Conservation (phyloP, 495 filamentous ascomycete genomes). For the Lophium mytilinum region DNA sequence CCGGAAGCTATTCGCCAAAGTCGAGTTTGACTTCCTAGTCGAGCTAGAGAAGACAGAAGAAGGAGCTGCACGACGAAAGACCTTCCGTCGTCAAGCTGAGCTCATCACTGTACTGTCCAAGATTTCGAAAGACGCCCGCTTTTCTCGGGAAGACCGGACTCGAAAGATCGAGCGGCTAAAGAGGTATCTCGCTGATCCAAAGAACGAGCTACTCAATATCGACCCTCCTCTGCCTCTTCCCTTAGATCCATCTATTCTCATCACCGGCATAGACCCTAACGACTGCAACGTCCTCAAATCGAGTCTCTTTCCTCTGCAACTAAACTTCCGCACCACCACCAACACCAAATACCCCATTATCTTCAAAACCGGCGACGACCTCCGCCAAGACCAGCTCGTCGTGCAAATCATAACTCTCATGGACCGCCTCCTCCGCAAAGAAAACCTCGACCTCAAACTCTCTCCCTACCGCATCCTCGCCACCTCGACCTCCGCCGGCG, state of each 20-base stretch:
- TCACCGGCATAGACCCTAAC: constrained; percentile 73
- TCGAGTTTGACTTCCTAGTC: constrained; percentile 92
- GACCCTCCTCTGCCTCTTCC: constrained; percentile 85
- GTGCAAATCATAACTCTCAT: constrained; percentile 98
- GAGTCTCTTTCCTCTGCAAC: constrained; percentile 75
- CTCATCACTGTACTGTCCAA: constrained; percentile 78
- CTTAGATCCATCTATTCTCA: constrained; percentile 71
- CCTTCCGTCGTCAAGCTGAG: constrained; percentile 79
- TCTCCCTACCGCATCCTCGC: constrained; percentile 95
- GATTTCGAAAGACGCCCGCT: constrained; percentile 82
- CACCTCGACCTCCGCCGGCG: constrained; percentile 78
- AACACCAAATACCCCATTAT: constrained; percentile 79
- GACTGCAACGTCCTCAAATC: constrained; percentile 94
- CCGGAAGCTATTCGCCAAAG: constrained; percentile 76
- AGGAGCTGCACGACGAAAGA: constrained; percentile 63
- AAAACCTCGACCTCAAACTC: constrained; percentile 93
- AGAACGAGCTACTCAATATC: constrained; percentile 74
- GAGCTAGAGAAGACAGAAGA: constrained; percentile 57
- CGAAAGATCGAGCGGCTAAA: constrained; percentile 77
- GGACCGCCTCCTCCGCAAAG: constrained; percentile 91
- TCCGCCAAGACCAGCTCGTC: constrained; percentile 94
- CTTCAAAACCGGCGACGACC: constrained; percentile 95
- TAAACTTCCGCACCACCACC: constrained; percentile 78
- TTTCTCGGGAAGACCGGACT: constrained; percentile 64
- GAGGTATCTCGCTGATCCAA: constrained; percentile 73